A percentile compares a stretch with the other conserved stretches of the same genome.
Conservation (phyloP, 371 early-diverging fungal genomes). For the Batkoa obscura region DNA sequence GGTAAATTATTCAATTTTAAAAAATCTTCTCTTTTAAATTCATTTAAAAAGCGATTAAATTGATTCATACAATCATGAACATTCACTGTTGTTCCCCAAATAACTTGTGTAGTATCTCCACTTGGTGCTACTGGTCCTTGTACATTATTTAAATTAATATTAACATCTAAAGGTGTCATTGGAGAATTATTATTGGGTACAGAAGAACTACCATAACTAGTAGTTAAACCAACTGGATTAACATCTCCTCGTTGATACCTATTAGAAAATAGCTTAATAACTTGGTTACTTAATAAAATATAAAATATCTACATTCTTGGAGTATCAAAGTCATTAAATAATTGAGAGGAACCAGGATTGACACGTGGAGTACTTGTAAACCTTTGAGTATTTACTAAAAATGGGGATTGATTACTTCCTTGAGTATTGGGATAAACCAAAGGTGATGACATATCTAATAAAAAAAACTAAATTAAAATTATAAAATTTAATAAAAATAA, state of each 20-base stretch:
- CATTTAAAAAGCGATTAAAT: slow-evolving; percentile 77
- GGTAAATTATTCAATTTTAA: slow-evolving; percentile 19
- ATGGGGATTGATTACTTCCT: background rate
- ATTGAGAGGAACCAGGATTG: too few species aligned
- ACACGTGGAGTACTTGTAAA: background rate
- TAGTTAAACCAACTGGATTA: background rate
- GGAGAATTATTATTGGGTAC: background rate
- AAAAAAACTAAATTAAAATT: too few species aligned
- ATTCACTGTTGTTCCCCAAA: slow-evolving; percentile 98
- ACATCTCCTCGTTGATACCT: slow-evolving; percentile 4
- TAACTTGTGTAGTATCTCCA: slow-evolving; percentile 24
- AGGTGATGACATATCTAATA: background rate
- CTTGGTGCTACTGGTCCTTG: background rate
- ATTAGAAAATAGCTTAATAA: too few species aligned
- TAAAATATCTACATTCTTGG: too few species aligned
- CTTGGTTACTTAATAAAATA: too few species aligned
- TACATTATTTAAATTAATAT: background rate
- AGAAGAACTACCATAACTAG: background rate
- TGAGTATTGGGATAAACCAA: background rate
- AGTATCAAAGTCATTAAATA: too few species aligned
- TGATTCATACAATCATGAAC: slow-evolving; percentile 73
- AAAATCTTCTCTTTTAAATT: slow-evolving; percentile 48
- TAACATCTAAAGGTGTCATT: background rate
- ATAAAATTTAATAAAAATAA: background rate
- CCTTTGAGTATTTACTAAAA: background rate